Percentiles rank a stretch among this genome's conserved stretches.
These are phyloP conservation scores for Aureobasidium sp. DNA, from an alignment of 2,329 filamentous ascomycete genomes.

Conservation along the genomic window DNA sequence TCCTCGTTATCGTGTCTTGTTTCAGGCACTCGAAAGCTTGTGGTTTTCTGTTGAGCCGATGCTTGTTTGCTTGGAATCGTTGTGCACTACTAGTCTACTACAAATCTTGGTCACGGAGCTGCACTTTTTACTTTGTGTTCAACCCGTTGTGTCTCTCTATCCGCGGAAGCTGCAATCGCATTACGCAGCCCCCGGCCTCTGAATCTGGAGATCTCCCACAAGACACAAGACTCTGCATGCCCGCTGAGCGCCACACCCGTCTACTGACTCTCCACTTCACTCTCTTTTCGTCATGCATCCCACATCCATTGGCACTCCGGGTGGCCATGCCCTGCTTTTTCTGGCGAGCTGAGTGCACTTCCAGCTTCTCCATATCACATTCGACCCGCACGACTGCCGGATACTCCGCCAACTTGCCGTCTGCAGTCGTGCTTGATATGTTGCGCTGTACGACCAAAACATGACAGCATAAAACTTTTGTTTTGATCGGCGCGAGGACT, in stretches of 20 bases:
- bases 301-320: neutral
- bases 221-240: neutral
- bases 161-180: neutral
- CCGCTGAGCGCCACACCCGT: slow-evolving; percentile 5
- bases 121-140: neutral
- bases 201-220: slow-evolving; percentile 12
- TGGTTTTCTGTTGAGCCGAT: neutral
- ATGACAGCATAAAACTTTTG: neutral
- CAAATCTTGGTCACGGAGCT: neutral
- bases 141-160: neutral
- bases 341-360: neutral
- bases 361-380: neutral
- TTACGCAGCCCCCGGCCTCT: neutral
- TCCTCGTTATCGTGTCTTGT: slow-evolving; percentile 7
- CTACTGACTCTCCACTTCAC: neutral
- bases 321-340: neutral
- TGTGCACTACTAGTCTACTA: neutral
- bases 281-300: slow-evolving; percentile 11
- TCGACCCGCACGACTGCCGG: neutral
- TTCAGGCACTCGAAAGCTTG: neutral
- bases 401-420: slow-evolving; percentile 11
- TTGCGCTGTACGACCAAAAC: slow-evolving; percentile 13
- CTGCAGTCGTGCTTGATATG: neutral
- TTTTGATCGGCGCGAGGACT: slow-evolving; percentile 2
- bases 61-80: slow-evolving; percentile 6